Evolutionary conservation across 192 early-diverging fungal species (phyloP), one percentile per base, ranked within the genome.

Genomic region (Rhizophlyctis rosea): DNA sequence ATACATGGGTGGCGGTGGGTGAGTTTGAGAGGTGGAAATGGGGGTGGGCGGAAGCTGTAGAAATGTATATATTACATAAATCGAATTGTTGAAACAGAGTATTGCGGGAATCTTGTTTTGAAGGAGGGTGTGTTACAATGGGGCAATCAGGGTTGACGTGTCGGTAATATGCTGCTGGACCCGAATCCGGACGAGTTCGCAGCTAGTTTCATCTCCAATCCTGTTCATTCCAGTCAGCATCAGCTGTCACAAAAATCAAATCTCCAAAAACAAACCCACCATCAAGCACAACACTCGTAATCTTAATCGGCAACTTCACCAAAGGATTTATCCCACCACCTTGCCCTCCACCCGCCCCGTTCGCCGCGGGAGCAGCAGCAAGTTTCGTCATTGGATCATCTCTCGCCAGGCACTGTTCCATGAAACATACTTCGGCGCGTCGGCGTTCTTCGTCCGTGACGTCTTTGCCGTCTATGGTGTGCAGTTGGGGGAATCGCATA

Each of bases 221-320:
- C 76, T 78, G 48, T 21, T 47, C 23, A 56, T 16, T 29, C 2
- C 4, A 11, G 18, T 16, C 11, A 58, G 52, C 23, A 23, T 5
- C n/a, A n/a, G n/a, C n/a, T n/a, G n/a, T n/a, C n/a, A n/a, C n/a
- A n/a, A n/a, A n/a, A n/a, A 29, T 14, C 16, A 31, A 13, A 30
- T 18, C n/a, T 35, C 54, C 36, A 33, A 32, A 34, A 34, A 11
- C 24, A 7, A n/a, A 4, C 54, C 35, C 62, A 80, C 81, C 81
- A 64, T 83, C 81, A 16, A 83, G 62, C 3, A 83, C 81, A 0
- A 83, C 81, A 4, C 78, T 80, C 1, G 77, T 69, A 16, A 83
- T 83, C 64, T 81, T 75, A 44, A 83, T 75, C 7, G 81, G 73
- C 16, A 74, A 53, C 54, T 83, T 83, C 1, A 51, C 71, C 14